A percentile compares a stretch with the other conserved stretches of the same genome.
phyloP scores from a whole-genome alignment of 345 rosid genomes.

The Heritiera littoralis region DNA sequence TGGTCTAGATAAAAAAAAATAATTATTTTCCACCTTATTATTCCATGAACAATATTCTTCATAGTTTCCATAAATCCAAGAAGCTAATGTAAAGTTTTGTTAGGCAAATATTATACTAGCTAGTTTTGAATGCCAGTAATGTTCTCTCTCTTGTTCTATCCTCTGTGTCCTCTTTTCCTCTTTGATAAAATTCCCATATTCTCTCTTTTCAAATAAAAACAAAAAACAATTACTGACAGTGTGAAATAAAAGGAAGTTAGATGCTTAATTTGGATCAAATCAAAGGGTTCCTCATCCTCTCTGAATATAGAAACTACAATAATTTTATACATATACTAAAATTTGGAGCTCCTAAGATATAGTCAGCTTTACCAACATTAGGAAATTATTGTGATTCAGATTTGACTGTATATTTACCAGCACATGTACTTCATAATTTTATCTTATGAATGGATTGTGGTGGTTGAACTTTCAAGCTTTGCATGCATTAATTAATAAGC shows the following conservation, averaged over 20 bases:
- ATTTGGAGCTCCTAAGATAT: background rate
- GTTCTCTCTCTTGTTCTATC: background rate
- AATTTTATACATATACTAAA: background rate
- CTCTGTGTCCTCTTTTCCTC: background rate
- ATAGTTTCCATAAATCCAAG: no score
- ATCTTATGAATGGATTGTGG: background rate
- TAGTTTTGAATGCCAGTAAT: background rate
- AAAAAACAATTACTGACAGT: no score
- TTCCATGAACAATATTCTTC: no score
- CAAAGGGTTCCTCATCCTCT: background rate
- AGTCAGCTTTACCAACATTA: background rate
- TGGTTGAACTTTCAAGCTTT: background rate
- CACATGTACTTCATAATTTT: background rate
- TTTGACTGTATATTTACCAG: background rate
- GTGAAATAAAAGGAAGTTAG: background rate
- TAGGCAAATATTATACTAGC: no score
- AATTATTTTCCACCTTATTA: no score
- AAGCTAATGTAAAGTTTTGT: no score
- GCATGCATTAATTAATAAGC: background rate
- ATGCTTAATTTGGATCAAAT: background rate
- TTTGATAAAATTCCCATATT: background rate
- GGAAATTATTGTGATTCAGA: background rate
- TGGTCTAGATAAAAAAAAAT: no score
- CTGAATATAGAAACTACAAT: background rate
- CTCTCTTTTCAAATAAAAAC: background rate